These are phyloP conservation scores for Pseudocercospora cruenta DNA, from an alignment of 2,329 filamentous ascomycete species.

Conservation along the genomic window DNA sequence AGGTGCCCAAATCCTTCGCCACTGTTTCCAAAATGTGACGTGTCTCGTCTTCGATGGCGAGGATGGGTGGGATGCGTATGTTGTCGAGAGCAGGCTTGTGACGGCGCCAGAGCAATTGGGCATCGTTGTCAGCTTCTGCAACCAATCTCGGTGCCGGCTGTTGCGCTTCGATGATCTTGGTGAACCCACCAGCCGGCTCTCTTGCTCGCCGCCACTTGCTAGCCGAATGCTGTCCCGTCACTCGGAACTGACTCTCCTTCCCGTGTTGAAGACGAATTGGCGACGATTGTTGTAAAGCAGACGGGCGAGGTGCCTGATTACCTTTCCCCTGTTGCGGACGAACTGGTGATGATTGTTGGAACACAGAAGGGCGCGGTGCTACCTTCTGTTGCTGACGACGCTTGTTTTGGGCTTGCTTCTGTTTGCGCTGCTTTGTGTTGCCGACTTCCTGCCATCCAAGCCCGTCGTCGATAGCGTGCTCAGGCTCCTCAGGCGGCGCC, in stretches of 20 bases:
- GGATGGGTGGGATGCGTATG: constrained; percentile 28
- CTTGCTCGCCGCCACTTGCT: constrained; percentile 8
- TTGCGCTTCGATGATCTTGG: not conserved
- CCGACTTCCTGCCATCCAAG: constrained; percentile 2
- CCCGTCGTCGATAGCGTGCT: not conserved
- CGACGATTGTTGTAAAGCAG: not conserved
- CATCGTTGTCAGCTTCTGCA: constrained; percentile 23
- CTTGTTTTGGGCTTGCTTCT: not conserved
- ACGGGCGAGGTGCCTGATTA: not conserved
- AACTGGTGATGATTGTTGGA: not conserved
- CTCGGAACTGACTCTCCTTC: not conserved
- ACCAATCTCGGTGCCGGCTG: constrained; percentile 7
- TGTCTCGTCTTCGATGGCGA: constrained; percentile 15
- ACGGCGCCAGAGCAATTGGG: constrained; percentile 26
- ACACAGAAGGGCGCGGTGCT: not conserved
- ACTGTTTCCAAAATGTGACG: constrained; percentile 13
- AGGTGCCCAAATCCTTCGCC: constrained; percentile 29
- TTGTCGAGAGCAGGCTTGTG: constrained; percentile 15
- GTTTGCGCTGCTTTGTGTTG: not conserved
- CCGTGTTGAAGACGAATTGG: not conserved
- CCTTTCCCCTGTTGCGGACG: not conserved
- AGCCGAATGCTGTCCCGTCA: not conserved
- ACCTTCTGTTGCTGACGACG: not conserved
- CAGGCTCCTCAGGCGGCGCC: not conserved
- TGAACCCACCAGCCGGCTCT: not conserved